These are phyloP conservation scores for Toxoplasma gondii DNA, from an alignment of 169 alveolate species.

Conservation along the genomic window DNA sequence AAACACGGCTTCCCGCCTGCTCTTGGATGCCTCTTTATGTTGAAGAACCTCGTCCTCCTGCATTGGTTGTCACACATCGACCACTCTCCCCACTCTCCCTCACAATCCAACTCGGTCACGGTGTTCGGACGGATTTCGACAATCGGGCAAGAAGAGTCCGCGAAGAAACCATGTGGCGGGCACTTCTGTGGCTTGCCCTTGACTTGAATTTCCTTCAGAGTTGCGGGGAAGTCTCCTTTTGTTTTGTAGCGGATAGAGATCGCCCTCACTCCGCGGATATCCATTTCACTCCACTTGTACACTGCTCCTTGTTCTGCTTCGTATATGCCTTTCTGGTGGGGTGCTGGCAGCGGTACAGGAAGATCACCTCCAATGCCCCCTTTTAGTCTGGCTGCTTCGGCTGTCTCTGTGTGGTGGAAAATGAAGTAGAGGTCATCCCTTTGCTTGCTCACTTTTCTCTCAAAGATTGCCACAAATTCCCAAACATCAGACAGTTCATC, in stretches of 20 bases:
- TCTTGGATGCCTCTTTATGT: neutral
- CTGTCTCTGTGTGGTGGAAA: neutral
- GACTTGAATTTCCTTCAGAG: neutral
- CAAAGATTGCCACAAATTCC: neutral
- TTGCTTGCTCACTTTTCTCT: neutral
- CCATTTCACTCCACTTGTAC: slow-evolving; percentile 14
- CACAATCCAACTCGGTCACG: slow-evolving; percentile 16
- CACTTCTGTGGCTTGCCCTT: neutral
- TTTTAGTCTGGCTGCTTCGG: slow-evolving; percentile 11
- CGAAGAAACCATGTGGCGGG: slow-evolving; percentile 27
- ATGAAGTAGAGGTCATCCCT: neutral
- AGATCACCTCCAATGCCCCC: slow-evolving; percentile 27
- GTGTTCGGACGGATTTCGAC: neutral
- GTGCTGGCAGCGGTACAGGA: neutral
- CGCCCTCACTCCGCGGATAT: neutral
- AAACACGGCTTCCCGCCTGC: slow-evolving; percentile 29
- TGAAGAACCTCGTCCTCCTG: slow-evolving; percentile 7
- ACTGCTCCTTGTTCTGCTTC: slow-evolving; percentile 4
- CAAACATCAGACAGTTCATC: slow-evolving; percentile 15
- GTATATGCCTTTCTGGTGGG: slow-evolving; percentile 14
- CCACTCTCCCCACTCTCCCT: slow-evolving; percentile 46
- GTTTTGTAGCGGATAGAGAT: slow-evolving; percentile 1
- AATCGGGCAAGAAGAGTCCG: neutral
- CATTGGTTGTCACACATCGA: slow-evolving; percentile 1
- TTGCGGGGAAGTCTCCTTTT: neutral